Evolutionary conservation across 176 grass and related monocot species (phyloP).

Genomic region (Elaeis guineensis): DNA sequence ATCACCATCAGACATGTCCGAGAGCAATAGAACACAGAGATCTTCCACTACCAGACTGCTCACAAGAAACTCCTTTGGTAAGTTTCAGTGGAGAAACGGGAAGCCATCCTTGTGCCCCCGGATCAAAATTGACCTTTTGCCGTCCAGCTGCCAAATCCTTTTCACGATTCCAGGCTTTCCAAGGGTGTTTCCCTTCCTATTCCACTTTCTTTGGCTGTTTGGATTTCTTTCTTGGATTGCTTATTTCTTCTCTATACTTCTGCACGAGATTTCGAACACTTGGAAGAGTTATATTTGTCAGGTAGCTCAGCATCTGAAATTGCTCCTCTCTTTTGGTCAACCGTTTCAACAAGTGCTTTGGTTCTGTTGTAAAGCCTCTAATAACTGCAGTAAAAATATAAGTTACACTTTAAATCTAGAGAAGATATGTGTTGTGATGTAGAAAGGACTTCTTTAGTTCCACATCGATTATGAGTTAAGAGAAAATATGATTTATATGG

Average conservation of each 20-base stretch:
- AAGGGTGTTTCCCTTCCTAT: constrained; percentile 81
- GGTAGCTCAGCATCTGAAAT: constrained; percentile 45
- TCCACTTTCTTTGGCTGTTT: constrained; percentile 57
- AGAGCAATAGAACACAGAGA: too few relatives aligned
- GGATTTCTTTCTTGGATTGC: constrained; percentile 37
- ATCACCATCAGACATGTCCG: too few relatives aligned
- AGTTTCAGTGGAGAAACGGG: constrained; percentile 68
- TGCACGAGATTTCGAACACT: constrained; percentile 58
- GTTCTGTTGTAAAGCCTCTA: constrained; percentile 85
- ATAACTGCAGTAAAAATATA: constrained; percentile 37
- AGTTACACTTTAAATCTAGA: too few relatives aligned
- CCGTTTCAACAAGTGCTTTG: constrained; percentile 60
- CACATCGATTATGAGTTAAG: too few relatives aligned
- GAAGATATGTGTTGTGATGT: too few relatives aligned
- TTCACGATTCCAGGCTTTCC: constrained; percentile 95
- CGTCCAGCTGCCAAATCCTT: constrained; percentile 71
- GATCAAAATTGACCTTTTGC: constrained; percentile 58
- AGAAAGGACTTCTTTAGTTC: too few relatives aligned
- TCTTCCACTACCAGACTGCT: constrained; percentile 4
- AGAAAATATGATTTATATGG: too few relatives aligned
- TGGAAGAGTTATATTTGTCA: constrained; percentile 74
- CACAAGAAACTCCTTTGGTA: constrained; percentile 70
- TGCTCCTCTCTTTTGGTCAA: constrained; percentile 30
- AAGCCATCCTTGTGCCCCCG: constrained; percentile 52
- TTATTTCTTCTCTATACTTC: constrained; percentile 46